Conservation (phyloP, 192 early-diverging fungal genomes). For the Phlyctochytrium arcticum region DNA sequence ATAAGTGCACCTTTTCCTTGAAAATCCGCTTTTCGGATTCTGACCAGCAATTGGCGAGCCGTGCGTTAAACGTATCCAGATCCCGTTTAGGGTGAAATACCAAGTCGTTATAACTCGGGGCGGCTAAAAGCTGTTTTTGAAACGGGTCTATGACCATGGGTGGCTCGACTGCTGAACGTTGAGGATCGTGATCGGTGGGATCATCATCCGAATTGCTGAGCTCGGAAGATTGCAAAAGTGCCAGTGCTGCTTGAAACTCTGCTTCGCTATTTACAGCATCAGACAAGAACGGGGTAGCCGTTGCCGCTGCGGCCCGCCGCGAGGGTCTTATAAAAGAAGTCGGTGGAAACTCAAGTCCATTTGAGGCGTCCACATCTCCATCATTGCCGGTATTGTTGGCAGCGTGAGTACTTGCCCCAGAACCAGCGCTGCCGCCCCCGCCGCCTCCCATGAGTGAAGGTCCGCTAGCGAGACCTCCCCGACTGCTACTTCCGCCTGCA, state of each 20-base stretch:
- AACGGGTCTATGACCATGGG: slow-evolving; percentile 27
- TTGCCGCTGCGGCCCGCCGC: background rate
- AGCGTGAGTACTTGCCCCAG: too few species aligned
- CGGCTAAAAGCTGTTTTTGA: slow-evolving; percentile 9
- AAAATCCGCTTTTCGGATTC: slow-evolving; percentile 35
- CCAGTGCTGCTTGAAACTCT: slow-evolving; percentile 43
- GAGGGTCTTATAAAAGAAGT: background rate
- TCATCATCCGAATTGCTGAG: slow-evolving; percentile 13
- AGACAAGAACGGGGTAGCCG: slow-evolving; percentile 29
- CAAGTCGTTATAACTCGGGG: slow-evolving; percentile 30
- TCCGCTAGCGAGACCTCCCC: too few species aligned
- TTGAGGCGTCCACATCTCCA: background rate
- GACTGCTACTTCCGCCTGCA: too few species aligned
- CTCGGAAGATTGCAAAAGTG: slow-evolving; percentile 31
- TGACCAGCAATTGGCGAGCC: slow-evolving; percentile 34
- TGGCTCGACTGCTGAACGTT: slow-evolving; percentile 3
- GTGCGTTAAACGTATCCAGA: slow-evolving; percentile 29
- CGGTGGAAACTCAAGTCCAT: background rate
- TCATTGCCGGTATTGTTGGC: background rate
- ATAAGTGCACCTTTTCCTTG: slow-evolving; percentile 28
- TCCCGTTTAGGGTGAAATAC: slow-evolving; percentile 39
- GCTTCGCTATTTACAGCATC: slow-evolving; percentile 50
- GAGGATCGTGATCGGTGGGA: slow-evolving; percentile 13
- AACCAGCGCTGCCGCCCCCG: too few species aligned
- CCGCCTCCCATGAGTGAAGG: too few species aligned